Conservation (phyloP, 2,329 filamentous ascomycete species). For the Fusarium oxysporum region DNA sequence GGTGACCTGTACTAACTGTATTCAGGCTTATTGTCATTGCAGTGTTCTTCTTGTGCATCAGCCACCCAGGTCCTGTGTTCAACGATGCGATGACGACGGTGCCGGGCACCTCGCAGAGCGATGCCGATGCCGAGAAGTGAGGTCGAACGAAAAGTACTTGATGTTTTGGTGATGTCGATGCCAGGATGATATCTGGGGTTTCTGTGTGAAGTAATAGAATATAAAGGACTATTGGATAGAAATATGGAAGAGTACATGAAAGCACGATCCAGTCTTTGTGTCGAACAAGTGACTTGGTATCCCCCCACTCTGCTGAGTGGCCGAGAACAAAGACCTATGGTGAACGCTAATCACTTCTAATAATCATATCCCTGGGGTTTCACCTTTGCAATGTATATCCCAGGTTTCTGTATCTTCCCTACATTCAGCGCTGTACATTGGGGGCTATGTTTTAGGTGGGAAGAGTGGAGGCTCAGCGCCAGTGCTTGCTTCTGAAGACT, state of each 20-base stretch:
- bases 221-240: accelerated
- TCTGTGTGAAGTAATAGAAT: accelerated
- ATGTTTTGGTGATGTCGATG: background rate
- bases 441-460: accelerated
- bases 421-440: no score
- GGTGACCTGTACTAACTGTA: conserved; percentile 2
- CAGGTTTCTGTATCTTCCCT: no score
- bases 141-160: background rate
- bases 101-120: background rate
- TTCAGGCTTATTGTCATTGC: conserved; percentile 51
- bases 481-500: background rate
- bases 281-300: background rate
- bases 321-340: background rate
- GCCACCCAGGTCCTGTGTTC: conserved; percentile 53
- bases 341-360: no score
- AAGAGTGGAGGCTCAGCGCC: background rate
- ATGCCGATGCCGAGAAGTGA: conserved; percentile 26
- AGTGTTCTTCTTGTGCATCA: conserved; percentile 52
- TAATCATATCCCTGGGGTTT: no score
- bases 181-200: accelerated
- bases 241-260: background rate
- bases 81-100: conserved; percentile 15
- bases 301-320: background rate
- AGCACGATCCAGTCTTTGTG: no score
- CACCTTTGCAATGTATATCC: no score